Conservation (phyloP, 1,139 yeast genomes). For the Taphrina communis region DNA sequence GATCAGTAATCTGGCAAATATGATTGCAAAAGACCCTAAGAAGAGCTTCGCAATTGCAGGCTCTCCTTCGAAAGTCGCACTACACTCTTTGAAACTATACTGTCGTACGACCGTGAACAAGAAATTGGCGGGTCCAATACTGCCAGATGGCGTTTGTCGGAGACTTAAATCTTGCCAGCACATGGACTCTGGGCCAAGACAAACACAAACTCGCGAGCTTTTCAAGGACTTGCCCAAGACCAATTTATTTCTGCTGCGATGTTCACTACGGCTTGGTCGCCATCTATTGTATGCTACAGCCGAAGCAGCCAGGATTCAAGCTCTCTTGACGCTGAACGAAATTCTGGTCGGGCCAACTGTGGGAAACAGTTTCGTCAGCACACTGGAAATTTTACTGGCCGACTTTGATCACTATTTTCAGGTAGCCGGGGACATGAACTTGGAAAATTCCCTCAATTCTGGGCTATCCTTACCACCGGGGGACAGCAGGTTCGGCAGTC, state of each 20-base stretch:
- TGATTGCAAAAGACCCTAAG: constrained; percentile 38
- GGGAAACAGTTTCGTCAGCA: constrained; percentile 22
- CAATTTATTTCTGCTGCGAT: constrained; percentile 4
- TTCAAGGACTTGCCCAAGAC: constrained; percentile 14
- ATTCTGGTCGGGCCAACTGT: constrained; percentile 10
- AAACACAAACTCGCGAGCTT: background rate
- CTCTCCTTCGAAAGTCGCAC: constrained; percentile 40
- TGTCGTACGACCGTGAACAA: constrained; percentile 15
- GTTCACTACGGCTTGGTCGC: constrained; percentile 7
- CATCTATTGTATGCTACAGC: constrained; percentile 11
- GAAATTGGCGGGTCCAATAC: constrained; percentile 17
- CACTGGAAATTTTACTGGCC: constrained; percentile 20
- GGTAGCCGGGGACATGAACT: background rate
- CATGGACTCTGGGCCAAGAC: background rate
- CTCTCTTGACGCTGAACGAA: constrained; percentile 11
- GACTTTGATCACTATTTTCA: constrained; percentile 18
- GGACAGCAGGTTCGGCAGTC: constrained; percentile 10
- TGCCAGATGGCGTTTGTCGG: constrained; percentile 14
- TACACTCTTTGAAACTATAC: constrained; percentile 35
- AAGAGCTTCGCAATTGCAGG: constrained; percentile 40
- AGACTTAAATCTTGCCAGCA: constrained; percentile 1
- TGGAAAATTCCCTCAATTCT: constrained; percentile 7
- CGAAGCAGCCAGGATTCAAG: constrained; percentile 11
- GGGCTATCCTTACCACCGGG: constrained; percentile 5
- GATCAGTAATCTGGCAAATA: background rate